Base-by-base conservation (phyloP, 805 yeast genomes). In the Kuraishia cidri region DNA sequence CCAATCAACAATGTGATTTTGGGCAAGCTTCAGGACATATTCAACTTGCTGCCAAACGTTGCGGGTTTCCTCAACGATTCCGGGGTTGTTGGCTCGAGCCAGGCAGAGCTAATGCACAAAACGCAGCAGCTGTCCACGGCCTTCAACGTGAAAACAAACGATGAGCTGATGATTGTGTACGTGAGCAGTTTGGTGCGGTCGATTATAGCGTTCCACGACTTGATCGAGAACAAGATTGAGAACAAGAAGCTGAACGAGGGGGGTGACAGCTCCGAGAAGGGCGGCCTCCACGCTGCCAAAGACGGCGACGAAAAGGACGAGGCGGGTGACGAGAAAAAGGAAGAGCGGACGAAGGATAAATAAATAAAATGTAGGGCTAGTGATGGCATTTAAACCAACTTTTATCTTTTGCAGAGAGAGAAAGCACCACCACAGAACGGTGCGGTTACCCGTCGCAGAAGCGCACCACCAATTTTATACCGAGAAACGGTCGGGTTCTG, bases 191-290 rank as follows among this genome's bases (percentile, higher is more conserved):
- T 92, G 47, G 95, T 92, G 16, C 74, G 97, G 52, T 83, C 97
- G 5, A 88, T 94, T 47, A 82, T 92, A 50, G 94, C 97, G 8
- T 90, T 92, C 71, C 95, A 92, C 58, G 94, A 92, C 55, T 71
- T 92, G 56, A 92, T 92, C 52, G 97, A 92, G 48, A 94, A 94
- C 62, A 92, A 92, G 61, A 78, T 92, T 43, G 85, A 83, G 45
- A 87, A 87, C 56, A 79, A 77, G 50, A 70, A 66, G 45, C 36
- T 35, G 16, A 29, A 21, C 20, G 37, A 31, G 29, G 32, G 29
- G 30, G 24, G 27, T 24, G 19, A 25, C 27, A 34, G 25, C n/a
- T 40, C 30, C 6, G 42, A 36, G n/a, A 40, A 17, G 14, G 33
- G n/a, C n/a, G n/a, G n/a, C n/a, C n/a, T n/a, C n/a, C n/a, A n/a